Evolutionary conservation across 441 rosid genomes (phyloP).

Genomic region (Populus hybrid): DNA sequence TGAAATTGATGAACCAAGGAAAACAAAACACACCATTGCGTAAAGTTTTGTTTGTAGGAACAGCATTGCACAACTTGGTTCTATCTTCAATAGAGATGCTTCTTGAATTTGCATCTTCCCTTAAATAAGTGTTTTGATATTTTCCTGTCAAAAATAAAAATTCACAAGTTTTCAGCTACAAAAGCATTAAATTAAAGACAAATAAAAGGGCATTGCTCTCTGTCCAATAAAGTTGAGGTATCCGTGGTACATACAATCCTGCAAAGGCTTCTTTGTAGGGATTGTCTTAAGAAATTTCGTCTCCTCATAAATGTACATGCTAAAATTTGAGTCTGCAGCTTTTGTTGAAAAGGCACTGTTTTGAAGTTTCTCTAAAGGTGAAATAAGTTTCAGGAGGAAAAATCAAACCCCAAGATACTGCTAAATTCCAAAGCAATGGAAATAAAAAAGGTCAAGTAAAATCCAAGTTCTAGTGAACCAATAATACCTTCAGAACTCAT

Average conservation of each 20-base stretch:
- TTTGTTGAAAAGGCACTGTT: background rate
- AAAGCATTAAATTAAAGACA: background rate
- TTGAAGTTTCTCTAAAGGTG: slow-evolving; percentile 2
- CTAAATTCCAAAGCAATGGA: background rate
- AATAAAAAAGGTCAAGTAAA: background rate
- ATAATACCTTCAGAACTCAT: slow-evolving; percentile 5
- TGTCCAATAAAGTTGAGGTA: background rate
- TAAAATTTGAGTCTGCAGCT: slow-evolving; percentile 3
- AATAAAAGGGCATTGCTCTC: background rate
- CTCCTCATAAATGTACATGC: background rate
- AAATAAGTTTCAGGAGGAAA: background rate
- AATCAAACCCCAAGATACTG: background rate
- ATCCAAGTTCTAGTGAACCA: background rate
- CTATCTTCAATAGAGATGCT: slow-evolving; percentile 25
- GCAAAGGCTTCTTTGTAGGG: background rate
- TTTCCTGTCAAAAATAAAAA: slow-evolving; percentile 21
- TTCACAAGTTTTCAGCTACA: slow-evolving; percentile 7
- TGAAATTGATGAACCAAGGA: slow-evolving; percentile 1
- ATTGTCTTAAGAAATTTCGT: background rate
- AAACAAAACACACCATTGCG: slow-evolving; percentile 51
- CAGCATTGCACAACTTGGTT: slow-evolving; percentile 22
- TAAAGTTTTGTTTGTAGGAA: slow-evolving; percentile 40
- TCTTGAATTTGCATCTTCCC: slow-evolving; percentile 22
- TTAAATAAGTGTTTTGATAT: slow-evolving; percentile 17
- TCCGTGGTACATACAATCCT: background rate